These are phyloP conservation scores for Pichia membranifaciens DNA, from an alignment of 805 yeast species.

Conservation along the genomic window DNA sequence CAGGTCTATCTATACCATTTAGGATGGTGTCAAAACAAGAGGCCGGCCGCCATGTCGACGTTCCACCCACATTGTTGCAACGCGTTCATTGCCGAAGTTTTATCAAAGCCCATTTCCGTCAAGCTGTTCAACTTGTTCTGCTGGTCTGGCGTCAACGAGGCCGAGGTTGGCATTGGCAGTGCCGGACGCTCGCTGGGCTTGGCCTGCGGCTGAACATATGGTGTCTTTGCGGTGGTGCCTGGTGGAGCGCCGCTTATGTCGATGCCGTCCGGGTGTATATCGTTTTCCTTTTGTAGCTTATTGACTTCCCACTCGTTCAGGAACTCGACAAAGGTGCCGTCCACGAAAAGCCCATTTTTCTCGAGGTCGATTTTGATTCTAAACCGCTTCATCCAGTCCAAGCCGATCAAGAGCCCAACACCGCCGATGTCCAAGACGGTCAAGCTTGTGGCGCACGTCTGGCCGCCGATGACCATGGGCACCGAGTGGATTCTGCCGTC, in stretches of 20 bases:
- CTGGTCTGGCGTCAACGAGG: constrained; percentile 14
- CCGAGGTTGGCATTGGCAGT: constrained; percentile 13
- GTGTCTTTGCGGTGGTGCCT: neutral
- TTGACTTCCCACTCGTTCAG: constrained; percentile 19
- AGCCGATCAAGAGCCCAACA: constrained; percentile 75
- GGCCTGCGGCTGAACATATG: neutral
- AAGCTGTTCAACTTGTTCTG: constrained; percentile 37
- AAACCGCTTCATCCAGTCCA: constrained; percentile 87
- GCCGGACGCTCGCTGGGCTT: constrained; percentile 13
- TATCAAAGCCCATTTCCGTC: constrained; percentile 64
- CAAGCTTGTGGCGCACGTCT: constrained; percentile 60
- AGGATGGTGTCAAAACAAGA: constrained; percentile 48
- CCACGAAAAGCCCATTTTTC: constrained; percentile 58
- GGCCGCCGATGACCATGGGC: constrained; percentile 69
- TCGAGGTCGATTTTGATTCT: constrained; percentile 76
- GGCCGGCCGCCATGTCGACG: constrained; percentile 79
- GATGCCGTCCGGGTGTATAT: constrained; percentile 13
- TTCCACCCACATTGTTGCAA: constrained; percentile 66
- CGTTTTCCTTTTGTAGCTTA: constrained; percentile 17
- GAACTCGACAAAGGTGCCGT: constrained; percentile 24
- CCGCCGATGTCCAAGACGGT: constrained; percentile 59
- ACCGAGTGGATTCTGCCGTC: constrained; percentile 85
- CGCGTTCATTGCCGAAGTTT: constrained; percentile 59
- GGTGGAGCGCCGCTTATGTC: neutral
- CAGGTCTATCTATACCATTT: too few relatives aligned